A percentile compares a stretch with the other conserved stretches of the same genome.
phyloP scores from a whole-genome alignment of 176 grass and related monocot genomes.

The Musa itinerans region DNA sequence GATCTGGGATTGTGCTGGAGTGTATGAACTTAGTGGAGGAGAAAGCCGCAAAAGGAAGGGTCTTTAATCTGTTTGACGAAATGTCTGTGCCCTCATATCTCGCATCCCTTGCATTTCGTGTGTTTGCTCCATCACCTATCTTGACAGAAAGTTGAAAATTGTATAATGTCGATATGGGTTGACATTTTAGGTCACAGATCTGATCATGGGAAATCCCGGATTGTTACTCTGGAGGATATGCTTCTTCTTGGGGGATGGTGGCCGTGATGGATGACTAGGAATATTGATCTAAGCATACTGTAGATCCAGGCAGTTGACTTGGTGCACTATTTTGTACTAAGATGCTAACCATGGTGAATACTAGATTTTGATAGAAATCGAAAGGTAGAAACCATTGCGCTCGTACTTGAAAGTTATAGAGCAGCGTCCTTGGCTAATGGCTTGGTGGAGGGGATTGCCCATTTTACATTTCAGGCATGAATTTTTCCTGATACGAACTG shows the following conservation, averaged over 20 bases:
- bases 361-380: neutral
- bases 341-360: neutral
- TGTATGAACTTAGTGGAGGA: neutral
- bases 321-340: neutral
- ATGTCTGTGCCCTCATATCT: neutral
- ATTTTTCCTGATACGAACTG: too few relatives aligned
- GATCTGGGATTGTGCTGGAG: too few relatives aligned
- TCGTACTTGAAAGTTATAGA: neutral
- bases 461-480: too few relatives aligned
- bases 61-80: conserved; percentile 2
- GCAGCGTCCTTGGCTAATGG: too few relatives aligned
- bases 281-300: too few relatives aligned
- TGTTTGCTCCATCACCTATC: neutral
- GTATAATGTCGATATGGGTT: too few relatives aligned
- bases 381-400: neutral
- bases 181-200: neutral
- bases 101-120: neutral
- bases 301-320: neutral
- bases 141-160: too few relatives aligned
- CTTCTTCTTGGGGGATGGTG: too few relatives aligned
- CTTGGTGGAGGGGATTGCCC: too few relatives aligned
- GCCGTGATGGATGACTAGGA: too few relatives aligned
- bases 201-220: neutral
- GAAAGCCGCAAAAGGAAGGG: neutral
- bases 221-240: neutral